Conservation (phyloP, 768 basidiomycete genomes). For the Clathrus columnatus region DNA sequence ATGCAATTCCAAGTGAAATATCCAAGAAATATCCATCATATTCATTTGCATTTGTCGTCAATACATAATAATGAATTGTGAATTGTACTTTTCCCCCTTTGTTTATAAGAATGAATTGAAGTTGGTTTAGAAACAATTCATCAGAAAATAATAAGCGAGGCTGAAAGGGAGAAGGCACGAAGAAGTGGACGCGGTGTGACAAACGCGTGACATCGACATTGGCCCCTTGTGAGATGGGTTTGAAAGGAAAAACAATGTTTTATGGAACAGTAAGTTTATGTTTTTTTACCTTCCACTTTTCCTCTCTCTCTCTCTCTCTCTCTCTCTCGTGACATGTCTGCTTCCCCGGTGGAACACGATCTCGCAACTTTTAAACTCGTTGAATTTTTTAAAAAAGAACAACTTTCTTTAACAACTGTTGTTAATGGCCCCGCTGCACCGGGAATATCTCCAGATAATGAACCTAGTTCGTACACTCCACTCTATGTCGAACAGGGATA, state of each 20-base stretch:
- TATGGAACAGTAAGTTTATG: too few relatives aligned
- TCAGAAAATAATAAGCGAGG: background rate
- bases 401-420: background rate
- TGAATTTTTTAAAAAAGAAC: background rate
- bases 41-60: too few relatives aligned
- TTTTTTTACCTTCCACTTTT: background rate
- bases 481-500: background rate
- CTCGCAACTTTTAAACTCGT: background rate
- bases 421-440: background rate
- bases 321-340: background rate
- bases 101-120: too few relatives aligned
- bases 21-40: too few relatives aligned
- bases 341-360: background rate
- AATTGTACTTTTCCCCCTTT: too few relatives aligned
- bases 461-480: background rate
- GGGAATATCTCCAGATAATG: background rate
- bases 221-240: too few relatives aligned
- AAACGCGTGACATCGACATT: too few relatives aligned
- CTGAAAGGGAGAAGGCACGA: background rate
- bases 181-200: background rate
- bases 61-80: too few relatives aligned
- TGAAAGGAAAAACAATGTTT: too few relatives aligned
- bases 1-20: too few relatives aligned
- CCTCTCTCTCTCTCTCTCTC: background rate
- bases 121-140: too few relatives aligned